Conservation (phyloP, 1,284 basidiomycete species). For the Stygiomarasmius scandens region DNA sequence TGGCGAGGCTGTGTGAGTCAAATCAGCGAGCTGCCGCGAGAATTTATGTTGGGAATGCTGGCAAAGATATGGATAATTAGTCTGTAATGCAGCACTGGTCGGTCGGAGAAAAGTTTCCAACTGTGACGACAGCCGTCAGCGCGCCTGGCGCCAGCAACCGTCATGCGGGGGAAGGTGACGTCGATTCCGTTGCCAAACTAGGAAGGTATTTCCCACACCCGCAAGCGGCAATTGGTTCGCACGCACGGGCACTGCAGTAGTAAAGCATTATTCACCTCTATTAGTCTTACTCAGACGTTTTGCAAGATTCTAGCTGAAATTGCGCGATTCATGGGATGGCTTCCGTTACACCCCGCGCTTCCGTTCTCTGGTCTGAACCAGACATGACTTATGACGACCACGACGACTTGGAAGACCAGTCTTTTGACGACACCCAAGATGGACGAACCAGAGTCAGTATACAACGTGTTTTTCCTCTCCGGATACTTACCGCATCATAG, state of each 20-base stretch:
- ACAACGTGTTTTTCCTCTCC: not conserved
- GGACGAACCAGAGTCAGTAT: slow-evolving; percentile 58
- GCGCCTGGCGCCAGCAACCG: too few relatives aligned
- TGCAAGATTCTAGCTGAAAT: not conserved
- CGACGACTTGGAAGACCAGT: slow-evolving; percentile 28
- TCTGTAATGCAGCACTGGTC: too few relatives aligned
- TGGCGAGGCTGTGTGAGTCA: too few relatives aligned
- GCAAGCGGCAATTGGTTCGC: not conserved
- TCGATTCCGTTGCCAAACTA: not conserved
- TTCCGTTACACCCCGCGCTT: slow-evolving; percentile 21
- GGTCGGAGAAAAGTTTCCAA: too few relatives aligned
- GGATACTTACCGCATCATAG: slow-evolving; percentile 18
- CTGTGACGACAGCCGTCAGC: too few relatives aligned
- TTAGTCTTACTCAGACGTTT: not conserved
- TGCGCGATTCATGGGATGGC: slow-evolving; percentile 17
- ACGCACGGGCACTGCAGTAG: not conserved
- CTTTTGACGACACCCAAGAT: slow-evolving; percentile 38
- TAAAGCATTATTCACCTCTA: not conserved
- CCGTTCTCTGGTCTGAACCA: slow-evolving; percentile 20
- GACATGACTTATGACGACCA: slow-evolving; percentile 23
- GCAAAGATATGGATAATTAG: too few relatives aligned
- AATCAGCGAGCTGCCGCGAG: too few relatives aligned
- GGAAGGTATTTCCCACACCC: not conserved
- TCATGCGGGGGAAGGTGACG: not conserved
- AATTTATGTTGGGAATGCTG: too few relatives aligned